Evolutionary conservation across 2,329 filamentous ascomycete genomes (phyloP).

Genomic region (Didymella lethalis): DNA sequence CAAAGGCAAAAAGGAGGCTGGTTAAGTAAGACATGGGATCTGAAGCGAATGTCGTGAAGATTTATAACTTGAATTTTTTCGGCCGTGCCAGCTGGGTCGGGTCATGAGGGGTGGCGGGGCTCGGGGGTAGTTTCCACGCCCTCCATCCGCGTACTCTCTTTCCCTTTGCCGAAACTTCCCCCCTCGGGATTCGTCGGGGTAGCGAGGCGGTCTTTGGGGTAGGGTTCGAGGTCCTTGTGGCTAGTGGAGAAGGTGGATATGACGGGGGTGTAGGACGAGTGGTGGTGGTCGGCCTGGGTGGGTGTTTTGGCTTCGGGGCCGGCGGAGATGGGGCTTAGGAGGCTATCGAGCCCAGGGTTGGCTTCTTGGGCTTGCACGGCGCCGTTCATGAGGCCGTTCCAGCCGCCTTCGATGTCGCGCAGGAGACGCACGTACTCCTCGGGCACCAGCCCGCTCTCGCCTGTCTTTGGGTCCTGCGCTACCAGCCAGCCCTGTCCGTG

Average conservation of each 20-base stretch:
- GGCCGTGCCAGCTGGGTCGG: background rate
- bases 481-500: constrained; percentile 98
- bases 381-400: constrained; percentile 58
- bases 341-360: constrained; percentile 36
- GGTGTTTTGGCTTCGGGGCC: constrained; percentile 52
- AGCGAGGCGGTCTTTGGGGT: constrained; percentile 53
- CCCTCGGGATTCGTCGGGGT: constrained; percentile 46
- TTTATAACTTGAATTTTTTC: background rate
- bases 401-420: constrained; percentile 90
- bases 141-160: constrained; percentile 39
- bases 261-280: constrained; percentile 53
- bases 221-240: constrained; percentile 59
- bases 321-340: constrained; percentile 45
- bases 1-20: constrained; percentile 30
- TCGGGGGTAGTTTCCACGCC: constrained; percentile 30
- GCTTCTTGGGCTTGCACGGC: constrained; percentile 34
- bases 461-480: constrained; percentile 92
- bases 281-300: constrained; percentile 50
- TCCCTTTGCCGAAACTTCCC: constrained; percentile 28
- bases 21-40: constrained; percentile 42
- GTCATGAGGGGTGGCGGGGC: constrained; percentile 17
- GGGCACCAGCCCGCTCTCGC: constrained; percentile 91
- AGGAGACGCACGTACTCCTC: constrained; percentile 95
- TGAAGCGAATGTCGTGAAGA: constrained; percentile 46
- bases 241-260: constrained; percentile 62